Evolutionary conservation across 495 filamentous ascomycete species (phyloP).

Genomic region (Durotheca rogersii): DNA sequence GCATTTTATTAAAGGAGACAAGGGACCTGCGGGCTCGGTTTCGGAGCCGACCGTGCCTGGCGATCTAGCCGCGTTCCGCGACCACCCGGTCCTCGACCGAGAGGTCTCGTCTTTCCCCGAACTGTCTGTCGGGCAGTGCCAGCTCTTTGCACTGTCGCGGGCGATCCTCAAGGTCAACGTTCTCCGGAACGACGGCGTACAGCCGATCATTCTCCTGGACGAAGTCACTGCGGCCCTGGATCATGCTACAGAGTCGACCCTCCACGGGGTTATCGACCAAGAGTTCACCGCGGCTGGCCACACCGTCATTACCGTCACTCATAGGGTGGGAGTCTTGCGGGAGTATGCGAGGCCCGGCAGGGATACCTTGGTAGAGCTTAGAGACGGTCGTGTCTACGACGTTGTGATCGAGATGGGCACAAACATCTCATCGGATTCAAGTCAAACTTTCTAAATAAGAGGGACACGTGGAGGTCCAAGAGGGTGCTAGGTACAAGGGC

Average conservation of each 20-base stretch:
- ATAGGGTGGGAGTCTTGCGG: too few species aligned
- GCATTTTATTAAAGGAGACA: conserved; percentile 34
- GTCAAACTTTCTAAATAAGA: too few species aligned
- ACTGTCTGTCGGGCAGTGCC: conserved; percentile 36
- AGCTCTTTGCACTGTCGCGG: conserved; percentile 14
- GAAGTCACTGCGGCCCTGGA: conserved; percentile 85
- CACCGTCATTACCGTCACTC: conserved; percentile 64
- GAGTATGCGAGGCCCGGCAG: too few species aligned
- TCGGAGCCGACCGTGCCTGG: too few species aligned
- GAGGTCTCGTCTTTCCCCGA: conserved; percentile 21
- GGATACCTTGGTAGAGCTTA: too few species aligned
- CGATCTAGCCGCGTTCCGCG: too few species aligned
- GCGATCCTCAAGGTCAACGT: conserved; percentile 11
- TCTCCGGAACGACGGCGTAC: conserved; percentile 5
- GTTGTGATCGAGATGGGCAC: too few species aligned
- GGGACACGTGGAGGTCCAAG: too few species aligned
- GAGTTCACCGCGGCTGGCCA: conserved; percentile 51
- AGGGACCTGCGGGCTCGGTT: background rate
- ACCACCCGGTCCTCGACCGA: conserved; percentile 23
- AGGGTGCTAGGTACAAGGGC: too few species aligned
- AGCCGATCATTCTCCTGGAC: conserved; percentile 71
- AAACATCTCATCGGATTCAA: too few species aligned
- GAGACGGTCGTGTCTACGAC: too few species aligned
- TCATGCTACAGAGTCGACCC: conserved; percentile 71
- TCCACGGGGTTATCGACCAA: conserved; percentile 64